Evolutionary conservation across 306 rosid species (phyloP).

Genomic region (Vicia faba): DNA sequence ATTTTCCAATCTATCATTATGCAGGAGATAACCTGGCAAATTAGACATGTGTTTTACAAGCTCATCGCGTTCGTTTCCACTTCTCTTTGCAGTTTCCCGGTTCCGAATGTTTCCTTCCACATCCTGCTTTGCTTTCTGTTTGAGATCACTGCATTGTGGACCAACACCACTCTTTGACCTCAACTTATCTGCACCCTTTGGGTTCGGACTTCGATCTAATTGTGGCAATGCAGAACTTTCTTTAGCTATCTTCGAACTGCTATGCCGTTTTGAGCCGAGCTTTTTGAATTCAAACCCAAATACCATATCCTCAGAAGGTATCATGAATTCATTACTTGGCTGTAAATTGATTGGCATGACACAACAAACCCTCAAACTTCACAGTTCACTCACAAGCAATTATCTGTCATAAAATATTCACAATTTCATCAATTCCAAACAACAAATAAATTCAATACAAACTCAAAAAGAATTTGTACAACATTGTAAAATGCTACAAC

Average conservation of each 20-base stretch:
- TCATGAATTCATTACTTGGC: slow-evolving; percentile 42
- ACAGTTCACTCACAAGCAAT: slow-evolving; percentile 33
- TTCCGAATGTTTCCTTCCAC: slow-evolving; percentile 33
- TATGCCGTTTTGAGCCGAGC: slow-evolving; percentile 53
- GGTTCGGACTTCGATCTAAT: slow-evolving; percentile 37
- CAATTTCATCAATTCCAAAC: slow-evolving; percentile 28
- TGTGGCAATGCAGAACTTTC: slow-evolving; percentile 46
- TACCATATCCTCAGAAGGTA: slow-evolving; percentile 59
- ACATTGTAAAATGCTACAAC: slow-evolving; percentile 7
- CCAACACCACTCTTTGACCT: slow-evolving; percentile 51
- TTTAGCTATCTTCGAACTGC: slow-evolving; percentile 47
- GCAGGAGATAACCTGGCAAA: slow-evolving; percentile 78
- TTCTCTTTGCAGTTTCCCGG: slow-evolving; percentile 41
- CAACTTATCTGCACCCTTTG: slow-evolving; percentile 44
- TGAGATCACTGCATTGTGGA: slow-evolving; percentile 41
- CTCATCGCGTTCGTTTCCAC: slow-evolving; percentile 58
- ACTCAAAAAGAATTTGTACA: background rate
- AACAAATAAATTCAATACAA: too few species aligned
- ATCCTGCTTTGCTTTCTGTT: slow-evolving; percentile 40
- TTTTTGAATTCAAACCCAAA: slow-evolving; percentile 52
- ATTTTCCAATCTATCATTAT: slow-evolving; percentile 54
- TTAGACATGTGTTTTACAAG: slow-evolving; percentile 91
- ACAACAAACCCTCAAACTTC: slow-evolving; percentile 37
- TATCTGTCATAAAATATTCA: slow-evolving; percentile 32
- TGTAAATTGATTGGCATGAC: slow-evolving; percentile 40